Evolutionary conservation across 768 basidiomycete species (phyloP).

Genomic region (Suillus sp.): DNA sequence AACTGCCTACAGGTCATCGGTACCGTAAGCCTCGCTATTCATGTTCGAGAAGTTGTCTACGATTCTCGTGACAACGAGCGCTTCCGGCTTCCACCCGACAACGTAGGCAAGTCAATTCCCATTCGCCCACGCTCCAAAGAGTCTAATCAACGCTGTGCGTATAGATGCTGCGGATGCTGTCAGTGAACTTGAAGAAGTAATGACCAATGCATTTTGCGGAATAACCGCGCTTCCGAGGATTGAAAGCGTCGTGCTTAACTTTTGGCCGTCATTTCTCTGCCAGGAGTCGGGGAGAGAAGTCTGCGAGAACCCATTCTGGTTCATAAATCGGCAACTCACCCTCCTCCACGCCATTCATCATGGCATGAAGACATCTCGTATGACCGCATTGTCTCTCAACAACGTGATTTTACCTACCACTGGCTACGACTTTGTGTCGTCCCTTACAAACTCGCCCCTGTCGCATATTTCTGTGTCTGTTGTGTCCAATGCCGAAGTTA

Average conservation of each 20-base stretch:
- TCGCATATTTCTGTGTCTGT: conserved; percentile 34
- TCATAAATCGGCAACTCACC: conserved; percentile 30
- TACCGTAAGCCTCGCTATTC: conserved; percentile 23
- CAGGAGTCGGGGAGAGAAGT: conserved; percentile 22
- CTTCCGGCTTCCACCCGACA: conserved; percentile 27
- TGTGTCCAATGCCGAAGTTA: conserved; percentile 32
- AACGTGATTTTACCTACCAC: conserved; percentile 27
- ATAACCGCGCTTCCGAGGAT: conserved; percentile 25
- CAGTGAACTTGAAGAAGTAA: conserved; percentile 33
- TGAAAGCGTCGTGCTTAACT: conserved; percentile 30
- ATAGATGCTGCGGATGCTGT: conserved; percentile 28
- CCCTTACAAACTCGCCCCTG: conserved; percentile 28
- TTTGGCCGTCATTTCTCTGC: conserved; percentile 34
- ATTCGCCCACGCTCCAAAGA: no score
- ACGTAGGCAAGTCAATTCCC: conserved; percentile 13
- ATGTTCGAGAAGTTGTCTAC: conserved; percentile 31
- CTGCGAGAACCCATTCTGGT: conserved; percentile 33
- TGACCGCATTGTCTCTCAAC: conserved; percentile 28
- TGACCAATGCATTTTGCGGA: conserved; percentile 27
- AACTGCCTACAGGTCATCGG: conserved; percentile 25
- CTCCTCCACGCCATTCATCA: conserved; percentile 29
- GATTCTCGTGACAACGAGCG: conserved; percentile 29
- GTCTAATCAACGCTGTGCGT: conserved; percentile 8
- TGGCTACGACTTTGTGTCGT: conserved; percentile 30
- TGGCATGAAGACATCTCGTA: conserved; percentile 22